These are phyloP conservation scores for Protomyces lactucae-debilis DNA, from an alignment of 1,139 yeast species.

Conservation along the genomic window DNA sequence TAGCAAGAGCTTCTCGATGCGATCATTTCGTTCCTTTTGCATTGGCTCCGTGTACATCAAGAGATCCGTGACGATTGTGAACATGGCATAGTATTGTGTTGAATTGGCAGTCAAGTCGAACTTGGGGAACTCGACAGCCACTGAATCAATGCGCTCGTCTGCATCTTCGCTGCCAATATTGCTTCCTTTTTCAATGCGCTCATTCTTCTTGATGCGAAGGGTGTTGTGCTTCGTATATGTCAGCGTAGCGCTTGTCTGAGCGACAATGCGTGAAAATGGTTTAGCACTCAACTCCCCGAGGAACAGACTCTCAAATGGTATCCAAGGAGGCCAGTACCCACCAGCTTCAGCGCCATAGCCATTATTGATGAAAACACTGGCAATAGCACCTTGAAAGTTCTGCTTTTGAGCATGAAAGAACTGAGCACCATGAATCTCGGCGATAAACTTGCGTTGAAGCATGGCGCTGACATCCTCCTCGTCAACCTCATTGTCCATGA, in stretches of 20 bases:
- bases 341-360: constrained; percentile 43
- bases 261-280: constrained; percentile 54
- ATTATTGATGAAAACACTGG: constrained; percentile 43
- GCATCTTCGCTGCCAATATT: constrained; percentile 16
- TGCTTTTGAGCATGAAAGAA: constrained; percentile 59
- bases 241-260: constrained; percentile 58
- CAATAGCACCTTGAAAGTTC: constrained; percentile 45
- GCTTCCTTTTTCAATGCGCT: constrained; percentile 25
- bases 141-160: constrained; percentile 42
- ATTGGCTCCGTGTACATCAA: constrained; percentile 63
- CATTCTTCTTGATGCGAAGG: constrained; percentile 46
- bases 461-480: constrained; percentile 49
- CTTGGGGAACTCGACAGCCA: constrained; percentile 63
- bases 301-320: constrained; percentile 61
- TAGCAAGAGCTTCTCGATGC: constrained; percentile 60
- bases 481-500: constrained; percentile 48
- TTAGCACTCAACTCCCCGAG: constrained; percentile 51
- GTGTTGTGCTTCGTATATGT: constrained; percentile 64
- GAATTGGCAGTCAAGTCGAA: constrained; percentile 70
- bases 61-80: constrained; percentile 59
- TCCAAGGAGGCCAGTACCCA: constrained; percentile 35
- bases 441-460: constrained; percentile 69
- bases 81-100: constrained; percentile 63
- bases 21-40: constrained; percentile 53
- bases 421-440: constrained; percentile 62